A percentile compares a stretch with the other conserved stretches of the same genome.
phyloP scores from a whole-genome alignment of 805 yeast species.

The Metschnikowia drakensbergensis region DNA sequence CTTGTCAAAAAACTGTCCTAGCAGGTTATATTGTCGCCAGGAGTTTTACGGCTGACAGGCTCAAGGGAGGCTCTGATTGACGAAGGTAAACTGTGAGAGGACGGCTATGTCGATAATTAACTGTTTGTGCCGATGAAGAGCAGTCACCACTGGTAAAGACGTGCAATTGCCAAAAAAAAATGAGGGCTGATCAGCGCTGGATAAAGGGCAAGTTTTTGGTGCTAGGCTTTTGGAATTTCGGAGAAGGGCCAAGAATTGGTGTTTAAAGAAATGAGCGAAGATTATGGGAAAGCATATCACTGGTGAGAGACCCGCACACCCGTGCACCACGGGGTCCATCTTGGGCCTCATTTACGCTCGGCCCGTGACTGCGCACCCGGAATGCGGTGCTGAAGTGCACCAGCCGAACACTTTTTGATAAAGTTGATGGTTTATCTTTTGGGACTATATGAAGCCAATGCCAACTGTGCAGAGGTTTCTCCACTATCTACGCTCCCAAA shows the following conservation, averaged over 20 bases:
- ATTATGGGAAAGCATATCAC: constrained; percentile 6
- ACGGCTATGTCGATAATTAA: neutral
- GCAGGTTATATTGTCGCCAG: neutral
- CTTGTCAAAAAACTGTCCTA: neutral
- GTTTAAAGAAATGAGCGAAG: constrained; percentile 4
- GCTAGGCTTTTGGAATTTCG: neutral
- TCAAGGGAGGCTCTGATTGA: neutral
- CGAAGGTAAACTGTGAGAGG: neutral
- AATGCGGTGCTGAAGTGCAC: no score
- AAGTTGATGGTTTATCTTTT: no score
- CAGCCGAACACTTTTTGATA: no score
- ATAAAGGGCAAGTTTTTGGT: neutral
- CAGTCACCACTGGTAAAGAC: neutral
- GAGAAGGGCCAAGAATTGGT: neutral
- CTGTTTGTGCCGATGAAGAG: neutral
- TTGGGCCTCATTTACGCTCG: neutral
- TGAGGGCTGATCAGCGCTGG: neutral
- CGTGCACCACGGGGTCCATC: neutral
- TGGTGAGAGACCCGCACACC: constrained; percentile 4
- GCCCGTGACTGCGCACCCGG: constrained; percentile 2
- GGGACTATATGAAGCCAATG: no score
- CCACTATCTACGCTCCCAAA: no score
- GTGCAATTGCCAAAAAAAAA: neutral
- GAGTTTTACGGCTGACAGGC: neutral
- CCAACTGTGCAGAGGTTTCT: no score